A percentile compares a stretch with the other conserved stretches of the same genome.
phyloP scores from a whole-genome alignment of 129 eudicot genomes.

The Scalesia atractyloides region DNA sequence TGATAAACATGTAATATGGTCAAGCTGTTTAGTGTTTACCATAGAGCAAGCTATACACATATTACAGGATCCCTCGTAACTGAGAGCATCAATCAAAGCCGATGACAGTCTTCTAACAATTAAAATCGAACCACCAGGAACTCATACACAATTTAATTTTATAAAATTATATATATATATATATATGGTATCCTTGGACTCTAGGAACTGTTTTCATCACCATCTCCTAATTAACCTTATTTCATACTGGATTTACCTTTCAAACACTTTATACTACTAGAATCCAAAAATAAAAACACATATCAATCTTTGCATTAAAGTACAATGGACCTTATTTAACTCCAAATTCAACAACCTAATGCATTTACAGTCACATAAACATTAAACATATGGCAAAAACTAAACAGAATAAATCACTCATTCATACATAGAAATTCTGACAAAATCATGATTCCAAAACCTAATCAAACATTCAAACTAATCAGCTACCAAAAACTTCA shows the following conservation, averaged over 20 bases:
- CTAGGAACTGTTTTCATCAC: neutral
- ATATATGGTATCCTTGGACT: neutral
- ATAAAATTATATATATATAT: neutral
- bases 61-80: neutral
- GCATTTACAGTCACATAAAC: neutral
- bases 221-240: constrained; percentile 3
- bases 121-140: neutral
- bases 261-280: constrained; percentile 9
- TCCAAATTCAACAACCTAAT: neutral
- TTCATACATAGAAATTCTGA: neutral
- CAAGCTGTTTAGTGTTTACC: neutral
- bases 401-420: neutral
- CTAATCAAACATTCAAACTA: neutral
- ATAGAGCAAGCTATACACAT: neutral
- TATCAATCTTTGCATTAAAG: neutral
- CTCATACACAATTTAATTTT: too few species aligned
- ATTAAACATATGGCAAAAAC: too few species aligned
- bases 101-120: neutral
- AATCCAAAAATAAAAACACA: too few species aligned
- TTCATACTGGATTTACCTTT: constrained; percentile 11
- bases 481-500: neutral
- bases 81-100: constrained; percentile 8
- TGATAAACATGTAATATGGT: neutral
- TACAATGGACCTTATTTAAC: neutral
- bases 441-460: neutral